phyloP scores from a whole-genome alignment of 208 protist species.

The Angomonas desouzai region DNA sequence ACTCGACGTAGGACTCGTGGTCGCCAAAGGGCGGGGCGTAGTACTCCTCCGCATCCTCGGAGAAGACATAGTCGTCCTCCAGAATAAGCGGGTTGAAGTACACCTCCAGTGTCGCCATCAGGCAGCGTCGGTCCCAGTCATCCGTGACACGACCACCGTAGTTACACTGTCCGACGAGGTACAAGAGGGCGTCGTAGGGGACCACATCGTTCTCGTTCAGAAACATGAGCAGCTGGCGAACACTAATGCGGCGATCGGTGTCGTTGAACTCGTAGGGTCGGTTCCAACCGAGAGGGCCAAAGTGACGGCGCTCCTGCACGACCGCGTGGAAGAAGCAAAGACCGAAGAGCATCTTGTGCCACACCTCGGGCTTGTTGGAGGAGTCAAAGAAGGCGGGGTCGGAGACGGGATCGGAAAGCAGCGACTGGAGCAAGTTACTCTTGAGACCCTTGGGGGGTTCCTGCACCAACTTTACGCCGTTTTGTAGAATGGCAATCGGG shows the following conservation, averaged over 20 bases:
- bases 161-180: conserved; percentile 92
- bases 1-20: conserved; percentile 80
- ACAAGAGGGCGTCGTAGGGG: conserved; percentile 93
- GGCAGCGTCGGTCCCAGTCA: conserved; percentile 90
- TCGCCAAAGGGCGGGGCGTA: conserved; percentile 80
- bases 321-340: conserved; percentile 97
- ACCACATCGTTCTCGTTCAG: conserved; percentile 89
- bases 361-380: conserved; percentile 76
- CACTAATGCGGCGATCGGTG: conserved; percentile 93
- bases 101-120: conserved; percentile 87
- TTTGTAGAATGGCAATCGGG: conserved; percentile 97
- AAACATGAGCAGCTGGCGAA: conserved; percentile 95
- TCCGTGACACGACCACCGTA: conserved; percentile 94
- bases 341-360: conserved; percentile 92
- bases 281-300: conserved; percentile 96
- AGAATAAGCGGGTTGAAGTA: conserved; percentile 87
- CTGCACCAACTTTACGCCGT: conserved; percentile 98
- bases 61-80: conserved; percentile 90
- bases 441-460: conserved; percentile 97
- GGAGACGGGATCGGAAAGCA: conserved; percentile 85
- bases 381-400: conserved; percentile 83
- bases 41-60: conserved; percentile 76
- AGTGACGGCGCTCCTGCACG: conserved; percentile 95
- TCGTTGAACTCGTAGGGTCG: conserved; percentile 98
- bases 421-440: conserved; percentile 95